These are phyloP conservation scores for Acaromyces ingoldii DNA, from an alignment of 1,284 basidiomycete species.

Conservation along the genomic window DNA sequence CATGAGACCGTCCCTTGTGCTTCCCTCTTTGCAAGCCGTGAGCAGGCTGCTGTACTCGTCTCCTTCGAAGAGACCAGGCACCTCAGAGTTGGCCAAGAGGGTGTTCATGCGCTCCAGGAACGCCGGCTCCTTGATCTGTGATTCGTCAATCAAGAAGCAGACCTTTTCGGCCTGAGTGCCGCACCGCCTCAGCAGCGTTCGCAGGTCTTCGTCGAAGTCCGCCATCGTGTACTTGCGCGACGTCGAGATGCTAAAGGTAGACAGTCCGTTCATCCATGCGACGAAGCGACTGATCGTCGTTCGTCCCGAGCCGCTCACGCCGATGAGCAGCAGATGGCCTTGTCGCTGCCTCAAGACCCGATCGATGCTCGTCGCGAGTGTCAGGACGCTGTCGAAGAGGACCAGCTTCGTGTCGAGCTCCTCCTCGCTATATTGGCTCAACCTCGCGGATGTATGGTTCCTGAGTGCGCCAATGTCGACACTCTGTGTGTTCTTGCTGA, in stretches of 20 bases:
- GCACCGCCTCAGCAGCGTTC: constrained; percentile 83
- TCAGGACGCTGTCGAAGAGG: constrained; percentile 94
- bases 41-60: constrained; percentile 95
- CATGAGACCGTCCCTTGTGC: constrained; percentile 94
- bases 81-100: constrained; percentile 96
- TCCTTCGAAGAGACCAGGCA: constrained; percentile 79
- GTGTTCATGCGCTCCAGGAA: constrained; percentile 99
- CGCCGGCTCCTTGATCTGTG: constrained; percentile 95
- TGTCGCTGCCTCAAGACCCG: constrained; percentile 98
- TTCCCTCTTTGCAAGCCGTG: constrained; percentile 98
- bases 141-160: constrained; percentile 99
- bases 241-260: constrained; percentile 97
- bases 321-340: constrained; percentile 91
- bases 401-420: constrained; percentile 98
- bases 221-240: constrained; percentile 97
- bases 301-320: constrained; percentile 97
- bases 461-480: constrained; percentile 88
- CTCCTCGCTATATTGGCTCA: constrained; percentile 61
- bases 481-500: constrained; percentile 91
- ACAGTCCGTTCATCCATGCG: constrained; percentile 98
- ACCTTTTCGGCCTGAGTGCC: constrained; percentile 99
- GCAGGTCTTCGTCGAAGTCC: constrained; percentile 95
- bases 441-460: constrained; percentile 92
- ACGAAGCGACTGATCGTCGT: constrained; percentile 97
- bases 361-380: constrained; percentile 94